Percentiles rank a stretch among this genome's conserved stretches.
These are phyloP conservation scores for Stephania yunnanensis DNA, from an alignment of 164 flowering plant species.

Conservation along the genomic window DNA sequence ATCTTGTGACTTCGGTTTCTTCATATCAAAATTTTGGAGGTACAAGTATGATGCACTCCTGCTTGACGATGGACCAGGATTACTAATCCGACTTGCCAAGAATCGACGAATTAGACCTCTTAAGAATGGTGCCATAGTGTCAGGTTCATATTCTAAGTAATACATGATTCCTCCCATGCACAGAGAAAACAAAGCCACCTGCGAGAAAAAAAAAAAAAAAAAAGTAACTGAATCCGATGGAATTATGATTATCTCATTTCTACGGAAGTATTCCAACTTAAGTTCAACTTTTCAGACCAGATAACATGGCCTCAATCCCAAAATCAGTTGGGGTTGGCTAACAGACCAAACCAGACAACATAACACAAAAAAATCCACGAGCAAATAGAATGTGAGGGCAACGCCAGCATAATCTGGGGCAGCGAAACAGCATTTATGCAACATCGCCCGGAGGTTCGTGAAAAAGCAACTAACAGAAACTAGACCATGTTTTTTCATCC, in stretches of 20 bases:
- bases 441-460: neutral
- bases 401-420: neutral
- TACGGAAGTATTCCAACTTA: neutral
- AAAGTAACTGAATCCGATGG: neutral
- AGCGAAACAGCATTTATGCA: neutral
- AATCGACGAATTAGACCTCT: conserved; percentile 87
- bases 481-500: neutral
- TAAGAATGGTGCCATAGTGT: conserved; percentile 94
- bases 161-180: conserved; percentile 99
- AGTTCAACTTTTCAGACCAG: neutral
- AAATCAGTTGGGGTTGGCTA: too few relatives aligned
- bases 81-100: conserved; percentile 90
- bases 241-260: neutral
- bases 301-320: neutral
- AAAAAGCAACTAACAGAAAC: neutral
- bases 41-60: conserved; percentile 57
- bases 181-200: conserved; percentile 77
- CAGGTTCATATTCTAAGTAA: conserved; percentile 89
- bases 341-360: neutral
- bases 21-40: conserved; percentile 50
- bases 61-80: conserved; percentile 46
- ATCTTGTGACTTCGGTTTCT: conserved; percentile 43
- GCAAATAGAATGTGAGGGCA: neutral
- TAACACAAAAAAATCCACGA: neutral
- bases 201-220: neutral